Evolutionary conservation across 2,329 filamentous ascomycete species (phyloP).

Genomic region (Byssothecium circinans): DNA sequence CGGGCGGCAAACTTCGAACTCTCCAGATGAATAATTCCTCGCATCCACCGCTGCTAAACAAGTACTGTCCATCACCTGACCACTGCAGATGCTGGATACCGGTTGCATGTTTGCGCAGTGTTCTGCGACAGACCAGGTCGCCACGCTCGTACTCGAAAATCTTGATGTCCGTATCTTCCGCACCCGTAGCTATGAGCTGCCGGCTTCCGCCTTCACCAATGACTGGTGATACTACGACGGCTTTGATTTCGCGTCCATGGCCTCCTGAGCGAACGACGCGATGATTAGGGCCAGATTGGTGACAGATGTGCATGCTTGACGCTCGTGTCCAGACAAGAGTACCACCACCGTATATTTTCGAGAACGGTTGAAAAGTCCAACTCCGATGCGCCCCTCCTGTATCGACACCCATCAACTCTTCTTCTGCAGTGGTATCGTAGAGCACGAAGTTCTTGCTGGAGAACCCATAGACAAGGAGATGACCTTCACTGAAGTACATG

Average conservation of each 20-base stretch:
- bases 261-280: constrained; percentile 65
- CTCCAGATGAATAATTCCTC: constrained; percentile 92
- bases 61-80: constrained; percentile 65
- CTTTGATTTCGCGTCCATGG: constrained; percentile 86
- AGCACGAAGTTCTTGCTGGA: constrained; percentile 76
- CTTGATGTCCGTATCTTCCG: constrained; percentile 74
- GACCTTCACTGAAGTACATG: constrained; percentile 59
- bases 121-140: constrained; percentile 57
- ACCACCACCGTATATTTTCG: constrained; percentile 39
- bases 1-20: constrained; percentile 55
- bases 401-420: constrained; percentile 70
- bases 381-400: constrained; percentile 84
- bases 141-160: constrained; percentile 60
- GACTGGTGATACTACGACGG: constrained; percentile 52
- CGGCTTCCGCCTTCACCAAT: not conserved
- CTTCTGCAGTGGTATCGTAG: constrained; percentile 73
- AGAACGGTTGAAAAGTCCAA: constrained; percentile 60
- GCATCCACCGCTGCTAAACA: constrained; percentile 84
- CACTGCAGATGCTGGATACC: constrained; percentile 82
- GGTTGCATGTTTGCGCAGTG: constrained; percentile 75
- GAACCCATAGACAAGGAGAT: constrained; percentile 77
- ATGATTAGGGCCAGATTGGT: constrained; percentile 47
- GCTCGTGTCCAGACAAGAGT: constrained; percentile 77
- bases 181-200: constrained; percentile 64
- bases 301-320: constrained; percentile 53